Evolutionary conservation across 2,329 filamentous ascomycete genomes (phyloP).

Genomic region (Diplodia sapinea): DNA sequence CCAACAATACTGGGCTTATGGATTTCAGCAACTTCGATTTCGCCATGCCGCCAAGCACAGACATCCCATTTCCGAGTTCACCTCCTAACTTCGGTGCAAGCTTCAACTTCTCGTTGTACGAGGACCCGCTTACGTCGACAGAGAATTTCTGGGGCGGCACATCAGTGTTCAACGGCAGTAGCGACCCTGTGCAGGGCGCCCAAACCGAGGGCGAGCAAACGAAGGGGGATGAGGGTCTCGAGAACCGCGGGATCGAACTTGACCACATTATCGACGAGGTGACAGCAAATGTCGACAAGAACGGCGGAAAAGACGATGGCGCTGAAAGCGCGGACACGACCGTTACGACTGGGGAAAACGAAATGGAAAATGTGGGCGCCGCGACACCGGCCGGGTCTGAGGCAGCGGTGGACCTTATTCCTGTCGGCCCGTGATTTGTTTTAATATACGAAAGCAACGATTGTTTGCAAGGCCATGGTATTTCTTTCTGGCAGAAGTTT

Average conservation of each 20-base stretch:
- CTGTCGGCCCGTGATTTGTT: conserved; percentile 2
- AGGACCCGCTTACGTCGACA: conserved; percentile 45
- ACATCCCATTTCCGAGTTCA: conserved; percentile 46
- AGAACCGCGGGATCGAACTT: conserved; percentile 44
- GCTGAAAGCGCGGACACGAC: conserved; percentile 13
- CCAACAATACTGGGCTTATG: conserved; percentile 3
- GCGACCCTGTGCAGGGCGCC: conserved; percentile 36
- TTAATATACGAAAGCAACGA: background rate
- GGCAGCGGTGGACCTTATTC: conserved; percentile 17
- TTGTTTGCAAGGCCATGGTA: background rate
- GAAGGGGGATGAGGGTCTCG: conserved; percentile 36
- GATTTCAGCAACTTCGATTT: conserved; percentile 38
- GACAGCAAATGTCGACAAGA: background rate
- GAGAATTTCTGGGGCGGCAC: conserved; percentile 34
- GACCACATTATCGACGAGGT: conserved; percentile 47
- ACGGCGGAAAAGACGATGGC: background rate
- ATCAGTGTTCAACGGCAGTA: conserved; percentile 42
- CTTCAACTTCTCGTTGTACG: conserved; percentile 44
- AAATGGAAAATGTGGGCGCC: background rate
- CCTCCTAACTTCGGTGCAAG: conserved; percentile 35
- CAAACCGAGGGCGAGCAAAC: conserved; percentile 21
- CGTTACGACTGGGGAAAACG: conserved; percentile 13
- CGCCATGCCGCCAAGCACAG: conserved; percentile 44
- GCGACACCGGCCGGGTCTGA: conserved; percentile 16
- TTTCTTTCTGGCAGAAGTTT: background rate